Base-by-base conservation (phyloP, 345 rosid species). In the Gossypium ekmanianum region DNA sequence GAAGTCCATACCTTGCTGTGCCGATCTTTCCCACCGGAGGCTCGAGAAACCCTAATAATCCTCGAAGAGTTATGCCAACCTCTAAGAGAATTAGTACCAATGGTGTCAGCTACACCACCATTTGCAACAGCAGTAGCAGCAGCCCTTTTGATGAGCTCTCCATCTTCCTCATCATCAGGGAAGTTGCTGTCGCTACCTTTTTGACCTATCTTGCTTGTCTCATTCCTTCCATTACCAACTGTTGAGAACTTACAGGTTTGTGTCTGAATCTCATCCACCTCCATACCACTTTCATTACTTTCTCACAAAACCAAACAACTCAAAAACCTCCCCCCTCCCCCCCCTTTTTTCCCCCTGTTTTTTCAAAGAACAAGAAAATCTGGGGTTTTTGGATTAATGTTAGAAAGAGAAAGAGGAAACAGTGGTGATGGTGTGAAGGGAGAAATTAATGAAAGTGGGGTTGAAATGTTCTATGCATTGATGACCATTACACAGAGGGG, bases 1-100 rank as follows among this genome's bases (percentile, higher is more conserved):
- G 99, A 93, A 18, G 99, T 95, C 90, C 85, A 92, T 0, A 95
- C 98, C 84, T 95, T 95, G 85, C 99, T 95, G 84, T 95, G 99
- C 74, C 99, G 86, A 81, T 95, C 99, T 84, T 95, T 95, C 2
- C 99, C 99, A 54, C 99, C 97, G 2, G 99, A 90, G 58, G 99
- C 94, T 71, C 98, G 79, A 0, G 99, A 91, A 85, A 93, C 99
- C 95, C 98, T 90, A 82, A 93, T 88, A 61, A 95, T 95, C 72
- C 99, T 74, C 0, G 97, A 92, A 0, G 94, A 88, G 41, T 87
- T 87, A 81, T 75, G 94, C 93, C 93, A 91, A 67, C 89, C 86
- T 9, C 90, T 83, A 43, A 85, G 84, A n/a, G 78, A 72, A 79
- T 84, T 84, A 68, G 77, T 75, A 43, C 72, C 79, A 54, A 52